Conservation (phyloP, 169 alveolate genomes). For the Miamiensis avidus region DNA sequence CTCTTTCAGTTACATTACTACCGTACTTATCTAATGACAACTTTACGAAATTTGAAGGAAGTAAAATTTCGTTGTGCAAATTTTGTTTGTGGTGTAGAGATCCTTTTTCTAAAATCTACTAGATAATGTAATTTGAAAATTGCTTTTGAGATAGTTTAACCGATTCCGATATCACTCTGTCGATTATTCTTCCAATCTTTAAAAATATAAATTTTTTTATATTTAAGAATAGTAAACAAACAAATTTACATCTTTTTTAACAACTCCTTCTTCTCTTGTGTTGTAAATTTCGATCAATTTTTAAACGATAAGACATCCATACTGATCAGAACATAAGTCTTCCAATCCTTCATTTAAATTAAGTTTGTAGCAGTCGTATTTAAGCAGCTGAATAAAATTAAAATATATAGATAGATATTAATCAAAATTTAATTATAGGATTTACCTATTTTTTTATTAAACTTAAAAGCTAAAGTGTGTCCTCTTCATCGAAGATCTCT, state of each 20-base stretch:
- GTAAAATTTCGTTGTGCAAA: background rate
- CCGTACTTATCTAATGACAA: constrained; percentile 18
- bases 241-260: background rate
- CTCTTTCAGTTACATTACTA: constrained; percentile 18
- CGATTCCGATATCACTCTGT: constrained; percentile 1
- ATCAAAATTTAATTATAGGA: background rate
- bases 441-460: background rate
- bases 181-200: background rate
- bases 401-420: too few relatives aligned
- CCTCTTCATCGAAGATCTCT: constrained; percentile 8
- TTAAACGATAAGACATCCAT: constrained; percentile 8
- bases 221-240: background rate
- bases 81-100: constrained; percentile 1
- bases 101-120: constrained; percentile 10
- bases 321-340: constrained; percentile 19
- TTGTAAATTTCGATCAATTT: constrained; percentile 11
- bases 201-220: background rate
- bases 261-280: background rate
- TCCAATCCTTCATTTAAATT: background rate
- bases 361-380: background rate
- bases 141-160: background rate
- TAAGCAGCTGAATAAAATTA: background rate
- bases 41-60: background rate
- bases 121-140: constrained; percentile 10
- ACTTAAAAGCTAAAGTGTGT: background rate